phyloP scores from a whole-genome alignment of 2,329 filamentous ascomycete species.

The Diaporthe citriasiana region DNA sequence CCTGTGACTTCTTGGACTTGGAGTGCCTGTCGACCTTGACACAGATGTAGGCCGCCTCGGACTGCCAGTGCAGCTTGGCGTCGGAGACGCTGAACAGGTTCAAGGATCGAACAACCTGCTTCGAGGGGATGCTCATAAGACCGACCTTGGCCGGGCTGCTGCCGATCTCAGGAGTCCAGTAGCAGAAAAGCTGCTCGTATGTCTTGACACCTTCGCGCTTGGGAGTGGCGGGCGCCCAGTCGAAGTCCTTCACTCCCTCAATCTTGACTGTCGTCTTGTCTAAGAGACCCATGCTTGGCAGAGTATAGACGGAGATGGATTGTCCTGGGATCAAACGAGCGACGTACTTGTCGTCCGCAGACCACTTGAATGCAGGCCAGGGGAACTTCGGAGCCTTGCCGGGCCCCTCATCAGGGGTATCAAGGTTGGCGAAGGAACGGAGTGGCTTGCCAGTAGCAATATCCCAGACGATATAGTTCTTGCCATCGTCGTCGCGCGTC shows the following conservation, averaged over 20 bases:
- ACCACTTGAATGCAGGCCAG: constrained; percentile 99
- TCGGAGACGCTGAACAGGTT: constrained; percentile 99
- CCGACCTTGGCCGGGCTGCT: constrained; percentile 98
- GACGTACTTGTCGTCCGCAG: constrained; percentile 95
- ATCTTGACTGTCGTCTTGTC: constrained; percentile 96
- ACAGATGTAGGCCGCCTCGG: constrained; percentile 91
- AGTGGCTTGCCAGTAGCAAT: constrained; percentile 90
- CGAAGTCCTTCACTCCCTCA: constrained; percentile 96
- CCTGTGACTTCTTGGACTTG: constrained; percentile 98
- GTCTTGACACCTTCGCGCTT: constrained; percentile 87
- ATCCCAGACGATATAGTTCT: constrained; percentile 99
- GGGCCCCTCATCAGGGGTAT: constrained; percentile 77
- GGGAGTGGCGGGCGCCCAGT: constrained; percentile 91
- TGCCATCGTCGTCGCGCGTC: constrained; percentile 93
- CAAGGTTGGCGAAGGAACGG: constrained; percentile 92
- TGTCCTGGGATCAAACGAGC: constrained; percentile 90
- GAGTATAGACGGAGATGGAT: constrained; percentile 96
- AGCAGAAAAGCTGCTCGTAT: constrained; percentile 97
- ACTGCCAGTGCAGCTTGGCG: constrained; percentile 99
- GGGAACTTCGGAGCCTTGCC: constrained; percentile 86
- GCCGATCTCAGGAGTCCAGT: constrained; percentile 98
- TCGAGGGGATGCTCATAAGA: constrained; percentile 95
- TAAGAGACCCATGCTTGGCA: constrained; percentile 88
- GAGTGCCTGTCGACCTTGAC: constrained; percentile 99
- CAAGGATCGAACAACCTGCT: constrained; percentile 92